Base-by-base conservation (phyloP, 768 basidiomycete species). In the Podaxis mareebaensis region DNA sequence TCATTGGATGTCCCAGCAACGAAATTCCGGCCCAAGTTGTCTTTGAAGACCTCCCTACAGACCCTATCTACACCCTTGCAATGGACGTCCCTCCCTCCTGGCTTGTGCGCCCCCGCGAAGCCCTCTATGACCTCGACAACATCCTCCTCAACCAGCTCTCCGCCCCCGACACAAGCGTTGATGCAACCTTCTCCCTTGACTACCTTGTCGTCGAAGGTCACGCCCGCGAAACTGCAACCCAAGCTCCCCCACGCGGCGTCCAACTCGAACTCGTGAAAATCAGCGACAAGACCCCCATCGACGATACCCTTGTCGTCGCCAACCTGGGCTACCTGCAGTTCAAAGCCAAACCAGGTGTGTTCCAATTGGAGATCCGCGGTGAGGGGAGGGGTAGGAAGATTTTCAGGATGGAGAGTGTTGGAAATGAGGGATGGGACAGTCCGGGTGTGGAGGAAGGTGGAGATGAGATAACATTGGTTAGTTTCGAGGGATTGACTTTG, bases 271-370 rank as follows among this genome's bases (percentile, higher is more conserved):
- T 99, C 1, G 78, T 84, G 3, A 60, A 60, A n/a, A 78, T 75
- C 12, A 73, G 77, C 28, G 78, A 81, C 63, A 69, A 72, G 20
- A 70, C 69, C 1, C 76, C 82, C 4, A 79, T 96, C 13, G 93
- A 91, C 6, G 95, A 97, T 68, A 99, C 97, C 0, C 91, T 88
- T 63, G 89, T 99, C 42, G 93, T 97, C 60, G 94, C 91, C 4
- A 99, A 99, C 72, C 79, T 99, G 4, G 97, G 97, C 1, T 99
- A 99, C 74, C 77, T 98, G 60, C 97, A 99, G 72, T 95, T 99
- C 79, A 95, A 94, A 72, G 90, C 92, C 1, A 91, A 85, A 59
- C 97, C 97, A 0, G 97, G 97, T 1, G 87, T 92, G 0, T 96
- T 91, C 78, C 79, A 82, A 52, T 80, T 98, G 0, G 87, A 89